Percentiles rank a stretch among this genome's conserved stretches.
These are phyloP conservation scores for Mycena galericulata DNA, from an alignment of 768 basidiomycete genomes.

Conservation along the genomic window DNA sequence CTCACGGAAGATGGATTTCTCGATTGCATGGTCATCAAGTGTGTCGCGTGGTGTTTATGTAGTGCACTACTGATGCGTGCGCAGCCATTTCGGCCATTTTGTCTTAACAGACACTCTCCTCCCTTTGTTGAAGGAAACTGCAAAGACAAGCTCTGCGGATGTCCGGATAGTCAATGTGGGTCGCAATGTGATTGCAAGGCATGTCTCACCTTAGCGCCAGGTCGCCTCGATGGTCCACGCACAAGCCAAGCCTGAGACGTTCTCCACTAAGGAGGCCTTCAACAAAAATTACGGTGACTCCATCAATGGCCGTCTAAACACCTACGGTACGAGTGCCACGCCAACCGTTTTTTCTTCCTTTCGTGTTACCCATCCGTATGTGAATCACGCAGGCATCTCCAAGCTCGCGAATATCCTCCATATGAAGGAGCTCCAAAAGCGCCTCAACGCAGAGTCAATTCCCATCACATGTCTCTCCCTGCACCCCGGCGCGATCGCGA, in stretches of 20 bases:
- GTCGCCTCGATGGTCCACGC: conserved; percentile 30
- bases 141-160: conserved; percentile 55
- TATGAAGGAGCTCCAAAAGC: conserved; percentile 56
- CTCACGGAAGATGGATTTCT: conserved; percentile 17
- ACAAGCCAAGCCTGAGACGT: conserved; percentile 10
- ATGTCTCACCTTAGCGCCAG: background rate
- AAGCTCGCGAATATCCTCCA: conserved; percentile 42
- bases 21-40: conserved; percentile 39
- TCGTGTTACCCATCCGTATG: no score
- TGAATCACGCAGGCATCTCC: conserved; percentile 19
- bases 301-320: background rate
- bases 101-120: conserved; percentile 61
- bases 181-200: no score
- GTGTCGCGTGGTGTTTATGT: background rate
- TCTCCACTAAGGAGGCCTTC: conserved; percentile 32
- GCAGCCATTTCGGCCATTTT: conserved; percentile 61
- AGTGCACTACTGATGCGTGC: background rate
- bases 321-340: conserved; percentile 28
- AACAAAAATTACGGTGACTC: conserved; percentile 25
- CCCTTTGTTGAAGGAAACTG: conserved; percentile 59
- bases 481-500: conserved; percentile 48
- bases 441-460: conserved; percentile 42
- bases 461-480: conserved; percentile 42
- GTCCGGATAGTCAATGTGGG: conserved; percentile 66
- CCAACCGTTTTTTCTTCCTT: background rate